Conservation (phyloP, 2,329 filamentous ascomycete species). For the Fusarium liriodendri region DNA sequence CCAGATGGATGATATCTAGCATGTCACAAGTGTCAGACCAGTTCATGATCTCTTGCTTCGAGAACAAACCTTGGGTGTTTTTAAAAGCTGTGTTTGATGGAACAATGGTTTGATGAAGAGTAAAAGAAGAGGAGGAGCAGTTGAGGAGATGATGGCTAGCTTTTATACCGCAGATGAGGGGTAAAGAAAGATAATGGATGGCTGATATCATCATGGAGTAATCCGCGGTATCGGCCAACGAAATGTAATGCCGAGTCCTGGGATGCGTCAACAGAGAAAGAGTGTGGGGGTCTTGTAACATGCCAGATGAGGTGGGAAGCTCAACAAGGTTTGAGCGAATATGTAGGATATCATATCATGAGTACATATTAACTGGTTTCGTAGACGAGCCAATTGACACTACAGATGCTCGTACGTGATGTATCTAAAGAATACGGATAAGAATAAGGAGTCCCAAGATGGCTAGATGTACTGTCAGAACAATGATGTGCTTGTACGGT, state of each 20-base stretch:
- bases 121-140: background rate
- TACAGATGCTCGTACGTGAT: background rate
- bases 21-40: conserved; percentile 37
- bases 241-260: conserved; percentile 25
- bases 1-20: conserved; percentile 40
- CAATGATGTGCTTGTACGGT: background rate
- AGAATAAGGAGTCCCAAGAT: background rate
- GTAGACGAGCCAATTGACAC: background rate
- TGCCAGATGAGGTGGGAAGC: background rate
- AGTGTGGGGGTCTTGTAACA: conserved; percentile 17
- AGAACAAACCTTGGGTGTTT: conserved; percentile 35
- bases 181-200: conserved; percentile 20
- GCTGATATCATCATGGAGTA: conserved; percentile 37
- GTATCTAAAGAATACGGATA: background rate
- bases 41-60: background rate
- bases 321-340: background rate
- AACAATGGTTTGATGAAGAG: conserved; percentile 10
- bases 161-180: conserved; percentile 44
- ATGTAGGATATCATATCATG: background rate
- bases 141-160: background rate
- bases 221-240: conserved; percentile 28
- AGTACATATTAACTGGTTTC: background rate
- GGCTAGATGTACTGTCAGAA: background rate
- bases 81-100: background rate
- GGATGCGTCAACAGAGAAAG: conserved; percentile 10